These are phyloP conservation scores for Vanilla planifolia DNA, from an alignment of 106 monocot genomes.

Conservation along the genomic window DNA sequence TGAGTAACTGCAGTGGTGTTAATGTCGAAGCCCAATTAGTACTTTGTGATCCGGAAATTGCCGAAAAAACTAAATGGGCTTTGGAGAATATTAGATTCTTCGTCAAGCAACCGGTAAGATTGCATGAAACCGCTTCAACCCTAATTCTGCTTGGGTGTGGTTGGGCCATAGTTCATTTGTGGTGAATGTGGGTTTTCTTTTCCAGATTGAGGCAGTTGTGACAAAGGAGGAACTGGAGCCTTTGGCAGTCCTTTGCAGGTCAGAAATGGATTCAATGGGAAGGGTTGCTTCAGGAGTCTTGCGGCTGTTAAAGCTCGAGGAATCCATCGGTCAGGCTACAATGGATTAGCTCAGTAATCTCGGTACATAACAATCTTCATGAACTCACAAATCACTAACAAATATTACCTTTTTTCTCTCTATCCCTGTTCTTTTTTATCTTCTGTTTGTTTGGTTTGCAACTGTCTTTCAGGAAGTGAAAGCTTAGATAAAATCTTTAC, in stretches of 20 bases:
- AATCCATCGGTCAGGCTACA: constrained; percentile 65
- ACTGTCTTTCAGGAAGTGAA: constrained; percentile 52
- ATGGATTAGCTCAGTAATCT: constrained; percentile 83
- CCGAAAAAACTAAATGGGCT: constrained; percentile 43
- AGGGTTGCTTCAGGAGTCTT: constrained; percentile 82
- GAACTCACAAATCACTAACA: neutral
- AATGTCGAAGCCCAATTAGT: constrained; percentile 56
- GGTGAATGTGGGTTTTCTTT: neutral
- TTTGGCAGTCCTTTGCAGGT: constrained; percentile 54
- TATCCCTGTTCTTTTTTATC: no score
- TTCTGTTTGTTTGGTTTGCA: no score
- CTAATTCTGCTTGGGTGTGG: neutral
- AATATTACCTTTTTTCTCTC: neutral
- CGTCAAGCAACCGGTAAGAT: constrained; percentile 81
- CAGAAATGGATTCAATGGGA: constrained; percentile 83
- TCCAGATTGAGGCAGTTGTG: constrained; percentile 85
- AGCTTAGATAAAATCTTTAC: constrained; percentile 70
- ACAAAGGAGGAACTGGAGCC: constrained; percentile 87
- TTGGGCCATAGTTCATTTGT: neutral
- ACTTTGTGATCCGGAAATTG: constrained; percentile 24
- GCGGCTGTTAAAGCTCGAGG: constrained; percentile 76
- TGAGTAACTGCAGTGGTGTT: constrained; percentile 35
- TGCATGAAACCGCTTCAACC: neutral
- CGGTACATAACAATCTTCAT: constrained; percentile 41
- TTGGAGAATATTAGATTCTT: constrained; percentile 82